Evolutionary conservation across 2,329 filamentous ascomycete species (phyloP).

Genomic region (Colletotrichum sansevieriae): DNA sequence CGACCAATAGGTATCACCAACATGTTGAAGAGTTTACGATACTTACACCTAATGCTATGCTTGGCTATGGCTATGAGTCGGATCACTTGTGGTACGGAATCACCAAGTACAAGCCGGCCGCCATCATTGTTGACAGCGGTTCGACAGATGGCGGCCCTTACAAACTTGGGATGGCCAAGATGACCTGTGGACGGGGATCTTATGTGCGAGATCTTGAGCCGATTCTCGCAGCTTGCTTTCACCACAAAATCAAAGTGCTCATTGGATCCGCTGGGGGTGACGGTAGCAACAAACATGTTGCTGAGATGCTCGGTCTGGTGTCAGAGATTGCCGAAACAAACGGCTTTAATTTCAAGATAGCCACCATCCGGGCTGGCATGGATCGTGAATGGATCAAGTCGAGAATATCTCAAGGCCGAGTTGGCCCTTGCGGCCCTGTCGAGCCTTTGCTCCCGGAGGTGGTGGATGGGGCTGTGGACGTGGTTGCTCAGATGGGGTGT

Average conservation of each 20-base stretch:
- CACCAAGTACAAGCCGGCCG: slow-evolving; percentile 48
- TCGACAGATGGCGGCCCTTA: slow-evolving; percentile 54
- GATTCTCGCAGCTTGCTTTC: slow-evolving; percentile 51
- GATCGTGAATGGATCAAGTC: slow-evolving; percentile 47
- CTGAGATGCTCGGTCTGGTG: slow-evolving; percentile 55
- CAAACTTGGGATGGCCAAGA: slow-evolving; percentile 56
- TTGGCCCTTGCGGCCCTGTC: slow-evolving; percentile 51
- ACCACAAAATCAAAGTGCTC: slow-evolving; percentile 54
- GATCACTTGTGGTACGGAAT: slow-evolving; percentile 47
- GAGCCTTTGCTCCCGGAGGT: slow-evolving; percentile 47
- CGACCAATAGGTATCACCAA: background rate
- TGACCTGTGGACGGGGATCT: slow-evolving; percentile 54
- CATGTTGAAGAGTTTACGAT: slow-evolving; percentile 43
- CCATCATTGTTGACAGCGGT: slow-evolving; percentile 52
- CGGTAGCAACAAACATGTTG: slow-evolving; percentile 57
- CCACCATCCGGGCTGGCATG: slow-evolving; percentile 52
- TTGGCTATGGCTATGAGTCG: slow-evolving; percentile 62
- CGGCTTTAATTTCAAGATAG: slow-evolving; percentile 48
- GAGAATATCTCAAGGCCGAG: slow-evolving; percentile 45
- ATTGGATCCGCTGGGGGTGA: slow-evolving; percentile 62
- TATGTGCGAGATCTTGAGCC: slow-evolving; percentile 59
- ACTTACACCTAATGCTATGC: slow-evolving; percentile 62
- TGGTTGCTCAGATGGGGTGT: slow-evolving; percentile 61
- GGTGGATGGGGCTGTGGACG: slow-evolving; percentile 52
- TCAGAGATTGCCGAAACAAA: slow-evolving; percentile 48